Base-by-base conservation (phyloP, 495 filamentous ascomycete genomes). In the Elasticomyces elasticus region DNA sequence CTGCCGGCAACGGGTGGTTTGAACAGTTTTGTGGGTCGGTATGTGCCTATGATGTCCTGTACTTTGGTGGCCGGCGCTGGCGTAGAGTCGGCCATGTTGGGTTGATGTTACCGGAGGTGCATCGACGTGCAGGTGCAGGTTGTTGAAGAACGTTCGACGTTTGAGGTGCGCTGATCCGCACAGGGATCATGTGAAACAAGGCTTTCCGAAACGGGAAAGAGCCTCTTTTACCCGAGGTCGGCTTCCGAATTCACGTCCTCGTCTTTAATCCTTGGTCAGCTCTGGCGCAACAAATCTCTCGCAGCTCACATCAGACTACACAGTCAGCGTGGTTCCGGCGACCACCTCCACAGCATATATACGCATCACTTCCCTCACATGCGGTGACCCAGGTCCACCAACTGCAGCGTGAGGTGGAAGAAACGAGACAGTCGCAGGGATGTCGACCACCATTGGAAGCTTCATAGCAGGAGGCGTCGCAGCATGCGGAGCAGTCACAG, bases 391-490 rank as follows among this genome's bases (percentile, higher is more conserved):
- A 5, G 35, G 13, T 17, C 35, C 5, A 40, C 35, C 35, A 51
- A 37, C 48, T 15, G 11, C 15, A 7, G 6, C 22, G 33, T 15
- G 40, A 35, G 40, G 17, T n/a, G 22, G 41, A 17, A 9, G 51
- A 45, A 5, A 33, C n/a, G n/a, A 43, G 51, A 33, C 15, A 15
- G 43, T 44, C 26, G 28, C 20, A 22, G 44, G 23, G 35, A 68
- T 68, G 66, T 65, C 66, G 11, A 68, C 66, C 20, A 65, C 62
- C 1, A 30, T 62, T 9, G 66, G 66, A 40, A 78, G 80, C 10
- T 99, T 99, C 76, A 77, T 97, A 59, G 89, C 92, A 24, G 92
- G 92, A 67, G 92, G 92, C 56, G 86, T 97, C 66, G 92, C 92
- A 60, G 92, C 94, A 49, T 95, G 89, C 71, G 92, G 92, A 59